Evolutionary conservation across 352 stramenopile genomes (phyloP).

Genomic region (Thalassiosira livingstoniorum): DNA sequence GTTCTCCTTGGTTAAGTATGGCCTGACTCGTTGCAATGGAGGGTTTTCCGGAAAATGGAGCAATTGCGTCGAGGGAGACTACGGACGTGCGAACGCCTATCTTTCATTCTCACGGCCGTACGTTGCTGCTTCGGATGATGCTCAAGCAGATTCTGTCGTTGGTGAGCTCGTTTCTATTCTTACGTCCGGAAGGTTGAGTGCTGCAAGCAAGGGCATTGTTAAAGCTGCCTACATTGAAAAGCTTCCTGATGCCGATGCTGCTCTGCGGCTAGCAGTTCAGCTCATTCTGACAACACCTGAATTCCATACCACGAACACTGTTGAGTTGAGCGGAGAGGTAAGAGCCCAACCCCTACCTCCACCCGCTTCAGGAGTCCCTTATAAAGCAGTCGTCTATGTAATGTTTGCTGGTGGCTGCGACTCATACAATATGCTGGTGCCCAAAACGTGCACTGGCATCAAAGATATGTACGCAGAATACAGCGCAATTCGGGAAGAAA

Average conservation of each 20-base stretch:
- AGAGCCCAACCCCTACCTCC: constrained; percentile 21
- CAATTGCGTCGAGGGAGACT: constrained; percentile 53
- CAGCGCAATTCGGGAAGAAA: constrained; percentile 26
- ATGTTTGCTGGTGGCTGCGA: constrained; percentile 71
- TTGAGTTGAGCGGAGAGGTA: constrained; percentile 37
- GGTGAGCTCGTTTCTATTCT: constrained; percentile 78
- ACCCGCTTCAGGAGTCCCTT: constrained; percentile 32
- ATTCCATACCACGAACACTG: constrained; percentile 81
- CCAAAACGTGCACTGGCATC: constrained; percentile 41
- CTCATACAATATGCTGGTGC: constrained; percentile 69
- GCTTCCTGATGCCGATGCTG: constrained; percentile 46
- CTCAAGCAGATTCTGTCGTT: constrained; percentile 66
- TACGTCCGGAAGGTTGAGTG: constrained; percentile 73
- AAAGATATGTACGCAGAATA: constrained; percentile 66
- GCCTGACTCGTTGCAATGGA: constrained; percentile 56
- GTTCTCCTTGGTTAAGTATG: constrained; percentile 72
- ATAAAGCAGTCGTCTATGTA: constrained; percentile 75
- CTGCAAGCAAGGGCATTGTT: constrained; percentile 60
- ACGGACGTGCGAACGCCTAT: constrained; percentile 38
- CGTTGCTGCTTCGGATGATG: constrained; percentile 24
- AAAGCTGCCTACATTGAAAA: constrained; percentile 58
- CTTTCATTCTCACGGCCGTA: constrained; percentile 53
- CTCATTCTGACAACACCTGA: constrained; percentile 77
- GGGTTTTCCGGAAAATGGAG: constrained; percentile 55
- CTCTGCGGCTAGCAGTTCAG: constrained; percentile 53